A percentile compares a stretch with the other conserved stretches of the same genome.
phyloP scores from a whole-genome alignment of 768 basidiomycete genomes.

The Macrolepiota fuliginosa region DNA sequence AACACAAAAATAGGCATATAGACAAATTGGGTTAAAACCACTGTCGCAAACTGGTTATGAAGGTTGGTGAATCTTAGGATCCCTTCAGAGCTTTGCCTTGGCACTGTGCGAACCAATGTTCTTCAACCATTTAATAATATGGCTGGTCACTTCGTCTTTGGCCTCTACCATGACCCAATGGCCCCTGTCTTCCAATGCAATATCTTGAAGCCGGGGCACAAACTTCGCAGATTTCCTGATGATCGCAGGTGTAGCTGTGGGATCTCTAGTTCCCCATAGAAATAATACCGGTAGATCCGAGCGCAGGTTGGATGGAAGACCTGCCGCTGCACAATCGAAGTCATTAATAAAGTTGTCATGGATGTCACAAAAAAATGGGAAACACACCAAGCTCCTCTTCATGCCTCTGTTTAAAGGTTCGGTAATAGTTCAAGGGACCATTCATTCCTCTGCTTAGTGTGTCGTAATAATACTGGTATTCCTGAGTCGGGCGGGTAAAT shows the following conservation, averaged over 20 bases:
- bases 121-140: conserved; percentile 45
- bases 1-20: not conserved
- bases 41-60: no score
- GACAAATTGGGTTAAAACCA: not conserved
- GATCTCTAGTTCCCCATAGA: conserved; percentile 57
- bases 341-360: not conserved
- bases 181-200: conserved; percentile 52
- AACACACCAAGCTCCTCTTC: conserved; percentile 58
- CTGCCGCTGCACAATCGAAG: conserved; percentile 32
- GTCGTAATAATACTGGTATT: conserved; percentile 49
- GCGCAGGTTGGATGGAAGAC: conserved; percentile 40
- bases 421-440: conserved; percentile 78
- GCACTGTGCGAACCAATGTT: conserved; percentile 24
- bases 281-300: conserved; percentile 57
- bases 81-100: conserved; percentile 9
- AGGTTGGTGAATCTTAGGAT: not conserved
- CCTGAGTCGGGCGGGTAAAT: conserved; percentile 34
- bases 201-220: conserved; percentile 46
- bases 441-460: conserved; percentile 53
- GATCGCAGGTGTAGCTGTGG: conserved; percentile 37
- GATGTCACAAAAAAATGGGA: not conserved
- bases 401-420: conserved; percentile 56
- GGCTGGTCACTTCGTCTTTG: conserved; percentile 49
- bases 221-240: conserved; percentile 47
- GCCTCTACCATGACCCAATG: conserved; percentile 74